Evolutionary conservation across 2,329 filamentous ascomycete species (phyloP).

Genomic region (Gaeumannomyces tritici): DNA sequence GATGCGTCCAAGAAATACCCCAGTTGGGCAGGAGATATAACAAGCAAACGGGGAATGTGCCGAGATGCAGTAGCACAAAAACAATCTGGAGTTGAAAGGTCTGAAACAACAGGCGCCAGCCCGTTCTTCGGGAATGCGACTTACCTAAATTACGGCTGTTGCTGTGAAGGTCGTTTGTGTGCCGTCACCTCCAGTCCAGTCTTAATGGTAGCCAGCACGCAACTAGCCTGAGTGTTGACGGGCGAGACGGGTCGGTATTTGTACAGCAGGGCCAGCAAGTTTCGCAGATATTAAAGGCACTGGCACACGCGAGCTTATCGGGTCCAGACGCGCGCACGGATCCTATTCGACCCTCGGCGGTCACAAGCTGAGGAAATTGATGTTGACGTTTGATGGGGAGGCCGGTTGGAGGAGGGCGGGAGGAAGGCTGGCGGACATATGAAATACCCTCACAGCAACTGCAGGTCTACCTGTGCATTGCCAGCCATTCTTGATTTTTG

Average conservation of each 20-base stretch:
- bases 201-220: neutral
- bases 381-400: neutral
- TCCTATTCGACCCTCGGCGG: neutral
- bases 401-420: too few species aligned
- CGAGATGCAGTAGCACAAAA: neutral
- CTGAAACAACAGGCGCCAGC: neutral
- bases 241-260: neutral
- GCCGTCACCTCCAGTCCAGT: neutral
- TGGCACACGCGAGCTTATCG: neutral
- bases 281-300: too few species aligned
- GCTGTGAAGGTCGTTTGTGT: neutral
- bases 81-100: neutral
- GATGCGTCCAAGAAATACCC: neutral
- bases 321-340: neutral
- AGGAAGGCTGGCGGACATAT: neutral
- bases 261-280: too few species aligned
- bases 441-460: neutral
- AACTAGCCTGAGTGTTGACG: too few species aligned
- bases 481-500: neutral
- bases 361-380: neutral
- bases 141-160: neutral
- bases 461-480: neutral
- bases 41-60: neutral
- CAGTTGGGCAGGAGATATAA: neutral
- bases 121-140: neutral